These are phyloP conservation scores for Brassica balearica DNA, from an alignment of 441 rosid species.

Conservation along the genomic window DNA sequence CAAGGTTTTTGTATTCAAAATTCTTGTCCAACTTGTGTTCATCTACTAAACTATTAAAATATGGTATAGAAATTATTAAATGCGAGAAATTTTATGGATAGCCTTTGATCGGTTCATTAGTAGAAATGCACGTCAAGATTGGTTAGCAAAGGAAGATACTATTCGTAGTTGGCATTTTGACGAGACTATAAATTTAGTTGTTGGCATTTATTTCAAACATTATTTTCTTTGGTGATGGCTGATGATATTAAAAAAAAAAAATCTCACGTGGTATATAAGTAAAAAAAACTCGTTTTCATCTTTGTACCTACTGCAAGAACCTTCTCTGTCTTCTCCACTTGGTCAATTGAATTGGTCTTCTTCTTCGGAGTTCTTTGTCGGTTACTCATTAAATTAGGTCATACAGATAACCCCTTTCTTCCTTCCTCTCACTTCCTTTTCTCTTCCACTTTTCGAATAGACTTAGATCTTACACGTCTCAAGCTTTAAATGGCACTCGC, in stretches of 20 bases:
- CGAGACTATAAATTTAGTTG: constrained; percentile 2
- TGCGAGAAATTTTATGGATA: neutral
- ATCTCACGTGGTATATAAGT: neutral
- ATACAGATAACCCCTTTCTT: neutral
- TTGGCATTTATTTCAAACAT: neutral
- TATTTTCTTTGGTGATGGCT: neutral
- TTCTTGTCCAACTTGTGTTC: neutral
- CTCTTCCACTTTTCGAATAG: neutral
- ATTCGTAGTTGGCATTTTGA: neutral
- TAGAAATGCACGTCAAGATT: neutral
- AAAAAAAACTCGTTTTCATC: neutral
- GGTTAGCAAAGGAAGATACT: neutral
- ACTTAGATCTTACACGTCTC: neutral
- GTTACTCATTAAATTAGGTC: neutral
- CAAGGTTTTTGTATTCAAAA: neutral
- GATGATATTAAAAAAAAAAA: neutral
- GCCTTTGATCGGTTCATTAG: constrained; percentile 6
- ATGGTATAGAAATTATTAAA: neutral
- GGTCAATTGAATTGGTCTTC: neutral
- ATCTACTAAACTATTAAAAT: neutral
- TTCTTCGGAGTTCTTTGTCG: neutral
- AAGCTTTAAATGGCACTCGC: neutral
- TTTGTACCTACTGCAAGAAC: neutral
- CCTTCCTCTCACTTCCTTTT: neutral
- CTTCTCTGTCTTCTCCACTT: neutral